Evolutionary conservation across 2,329 filamentous ascomycete genomes (phyloP).

Genomic region (Emmonsiellopsis sp.): DNA sequence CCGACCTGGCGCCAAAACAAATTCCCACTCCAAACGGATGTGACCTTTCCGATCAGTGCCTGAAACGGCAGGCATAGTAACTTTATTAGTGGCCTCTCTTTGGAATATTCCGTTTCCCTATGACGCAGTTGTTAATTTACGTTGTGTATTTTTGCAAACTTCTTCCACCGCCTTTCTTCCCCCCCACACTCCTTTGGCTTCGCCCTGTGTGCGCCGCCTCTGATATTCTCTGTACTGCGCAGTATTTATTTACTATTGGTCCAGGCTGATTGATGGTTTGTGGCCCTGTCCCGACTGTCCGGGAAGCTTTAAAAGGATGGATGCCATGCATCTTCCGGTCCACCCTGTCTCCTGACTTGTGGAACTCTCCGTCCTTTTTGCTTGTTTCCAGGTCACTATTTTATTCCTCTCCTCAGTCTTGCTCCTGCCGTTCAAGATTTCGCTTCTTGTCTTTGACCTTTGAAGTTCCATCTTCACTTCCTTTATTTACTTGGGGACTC

Average conservation of each 20-base stretch:
- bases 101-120: background rate
- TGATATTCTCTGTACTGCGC: background rate
- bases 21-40: background rate
- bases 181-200: conserved; percentile 1
- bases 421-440: too few species aligned
- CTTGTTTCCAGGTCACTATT: background rate
- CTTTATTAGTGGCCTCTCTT: background rate
- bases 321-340: conserved; percentile 11
- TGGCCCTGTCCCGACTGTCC: conserved; percentile 14
- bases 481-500: too few species aligned
- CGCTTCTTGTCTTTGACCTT: too few species aligned
- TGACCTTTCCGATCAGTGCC: background rate
- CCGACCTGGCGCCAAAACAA: background rate
- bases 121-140: background rate
- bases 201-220: background rate
- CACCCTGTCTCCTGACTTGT: background rate
- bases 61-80: background rate
- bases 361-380: background rate
- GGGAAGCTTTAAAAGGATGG: conserved; percentile 14
- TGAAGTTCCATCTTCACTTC: too few species aligned
- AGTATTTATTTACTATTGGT: conserved; percentile 1
- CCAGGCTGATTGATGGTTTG: conserved; percentile 1
- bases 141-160: background rate
- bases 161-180: conserved; percentile 2
- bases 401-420: background rate